Evolutionary conservation across 768 basidiomycete species (phyloP).

Genomic region (Phylloporus sp.): DNA sequence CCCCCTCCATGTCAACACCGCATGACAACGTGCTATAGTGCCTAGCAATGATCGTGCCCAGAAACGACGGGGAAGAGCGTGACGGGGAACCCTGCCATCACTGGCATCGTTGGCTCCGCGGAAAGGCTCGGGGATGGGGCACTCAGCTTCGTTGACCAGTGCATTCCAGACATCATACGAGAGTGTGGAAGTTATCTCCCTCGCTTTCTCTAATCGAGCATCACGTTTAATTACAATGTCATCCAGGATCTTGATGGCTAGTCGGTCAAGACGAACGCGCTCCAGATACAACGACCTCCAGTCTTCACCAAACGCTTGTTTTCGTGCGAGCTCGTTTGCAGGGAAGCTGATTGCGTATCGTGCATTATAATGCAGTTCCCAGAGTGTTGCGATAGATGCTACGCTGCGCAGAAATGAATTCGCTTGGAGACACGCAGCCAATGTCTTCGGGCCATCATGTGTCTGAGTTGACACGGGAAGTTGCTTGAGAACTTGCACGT

Average conservation of each 20-base stretch:
- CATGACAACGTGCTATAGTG: constrained; percentile 40
- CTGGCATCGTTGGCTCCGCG: constrained; percentile 11
- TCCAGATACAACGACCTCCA: constrained; percentile 47
- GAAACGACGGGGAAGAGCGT: constrained; percentile 42
- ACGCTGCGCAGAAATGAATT: constrained; percentile 43
- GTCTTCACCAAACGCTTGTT: constrained; percentile 29
- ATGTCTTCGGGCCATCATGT: constrained; percentile 27
- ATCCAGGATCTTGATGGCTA: constrained; percentile 40
- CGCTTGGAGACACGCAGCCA: constrained; percentile 39
- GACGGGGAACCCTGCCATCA: constrained; percentile 11
- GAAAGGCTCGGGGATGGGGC: constrained; percentile 33
- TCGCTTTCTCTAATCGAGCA: constrained; percentile 39
- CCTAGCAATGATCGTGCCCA: constrained; percentile 49
- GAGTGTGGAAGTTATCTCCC: constrained; percentile 36
- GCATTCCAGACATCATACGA: constrained; percentile 57
- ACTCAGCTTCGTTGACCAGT: constrained; percentile 38
- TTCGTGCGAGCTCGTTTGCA: constrained; percentile 35
- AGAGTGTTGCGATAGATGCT: constrained; percentile 39
- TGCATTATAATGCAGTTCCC: constrained; percentile 49
- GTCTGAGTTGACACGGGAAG: constrained; percentile 27
- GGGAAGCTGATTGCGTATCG: constrained; percentile 45
- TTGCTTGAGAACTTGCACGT: constrained; percentile 34
- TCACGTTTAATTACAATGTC: constrained; percentile 35
- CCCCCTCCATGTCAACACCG: constrained; percentile 38
- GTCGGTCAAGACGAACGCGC: constrained; percentile 42